Conservation (phyloP, 176 grass and related monocot genomes). For the Chloris gayana region DNA sequence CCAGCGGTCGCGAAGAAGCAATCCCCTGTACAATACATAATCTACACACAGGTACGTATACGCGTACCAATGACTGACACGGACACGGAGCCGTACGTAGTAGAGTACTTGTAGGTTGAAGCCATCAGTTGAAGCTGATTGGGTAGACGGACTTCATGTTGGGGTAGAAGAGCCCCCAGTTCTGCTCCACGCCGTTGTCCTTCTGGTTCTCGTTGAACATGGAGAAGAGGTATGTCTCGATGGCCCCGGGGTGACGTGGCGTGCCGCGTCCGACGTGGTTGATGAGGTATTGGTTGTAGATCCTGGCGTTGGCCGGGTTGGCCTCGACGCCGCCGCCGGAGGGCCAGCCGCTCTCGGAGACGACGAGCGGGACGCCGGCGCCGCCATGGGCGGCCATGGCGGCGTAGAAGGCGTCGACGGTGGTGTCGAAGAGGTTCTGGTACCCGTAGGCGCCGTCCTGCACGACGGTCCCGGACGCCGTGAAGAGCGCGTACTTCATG, state of each 20-base stretch:
- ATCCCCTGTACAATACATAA: constrained; percentile 39
- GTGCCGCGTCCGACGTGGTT: constrained; percentile 63
- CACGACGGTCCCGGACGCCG: constrained; percentile 28
- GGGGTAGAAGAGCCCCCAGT: constrained; percentile 87
- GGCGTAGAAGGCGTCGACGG: constrained; percentile 59
- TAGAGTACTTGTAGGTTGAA: constrained; percentile 5
- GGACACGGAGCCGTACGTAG: too few species aligned
- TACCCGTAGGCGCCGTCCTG: constrained; percentile 64
- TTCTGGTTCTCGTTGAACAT: constrained; percentile 93
- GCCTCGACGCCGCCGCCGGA: constrained; percentile 44
- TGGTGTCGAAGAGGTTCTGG: constrained; percentile 77
- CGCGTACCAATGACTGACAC: background rate
- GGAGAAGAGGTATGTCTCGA: constrained; percentile 71
- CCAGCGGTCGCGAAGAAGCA: constrained; percentile 50
- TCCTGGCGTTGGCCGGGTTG: constrained; percentile 39
- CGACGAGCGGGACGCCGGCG: constrained; percentile 46
- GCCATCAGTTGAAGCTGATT: constrained; percentile 50
- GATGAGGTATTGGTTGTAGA: constrained; percentile 79
- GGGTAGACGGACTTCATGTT: constrained; percentile 70
- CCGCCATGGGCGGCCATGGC: constrained; percentile 54
- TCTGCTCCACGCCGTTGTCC: constrained; percentile 52
- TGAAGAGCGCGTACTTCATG: constrained; percentile 71
- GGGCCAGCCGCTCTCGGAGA: constrained; percentile 77
- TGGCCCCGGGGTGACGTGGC: constrained; percentile 51
- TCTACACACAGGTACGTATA: background rate